Percentiles rank a stretch among this genome's conserved stretches.
Evolutionary conservation across 169 alveolate species (phyloP).

Genomic region (Perkinsus olseni): DNA sequence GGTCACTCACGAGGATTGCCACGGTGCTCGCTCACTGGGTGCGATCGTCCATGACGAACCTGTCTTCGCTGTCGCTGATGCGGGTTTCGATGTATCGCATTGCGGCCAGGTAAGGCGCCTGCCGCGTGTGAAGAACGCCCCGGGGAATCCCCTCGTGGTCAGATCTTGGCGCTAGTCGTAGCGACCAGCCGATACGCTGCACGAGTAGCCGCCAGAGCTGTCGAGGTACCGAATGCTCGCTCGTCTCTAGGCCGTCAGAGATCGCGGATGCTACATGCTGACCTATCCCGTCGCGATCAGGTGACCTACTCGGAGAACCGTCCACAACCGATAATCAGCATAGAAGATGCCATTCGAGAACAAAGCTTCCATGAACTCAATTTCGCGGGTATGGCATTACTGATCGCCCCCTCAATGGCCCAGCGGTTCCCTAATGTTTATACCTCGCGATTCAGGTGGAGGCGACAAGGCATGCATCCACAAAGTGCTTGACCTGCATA

Average conservation of each 20-base stretch:
- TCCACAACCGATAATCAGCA: not conserved
- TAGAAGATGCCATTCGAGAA: not conserved
- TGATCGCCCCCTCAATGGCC: not conserved
- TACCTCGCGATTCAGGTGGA: not conserved
- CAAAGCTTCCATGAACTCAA: not conserved
- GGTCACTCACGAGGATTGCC: not conserved
- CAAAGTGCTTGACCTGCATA: not conserved
- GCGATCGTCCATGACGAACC: constrained; percentile 6
- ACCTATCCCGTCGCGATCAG: not conserved
- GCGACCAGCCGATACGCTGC: constrained; percentile 1
- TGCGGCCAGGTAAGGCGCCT: not conserved
- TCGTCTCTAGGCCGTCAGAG: no score
- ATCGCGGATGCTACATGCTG: no score
- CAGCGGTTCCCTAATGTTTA: not conserved
- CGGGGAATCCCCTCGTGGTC: not conserved
- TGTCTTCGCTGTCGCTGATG: not conserved
- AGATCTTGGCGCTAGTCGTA: not conserved
- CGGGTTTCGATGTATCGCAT: not conserved
- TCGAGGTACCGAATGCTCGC: not conserved
- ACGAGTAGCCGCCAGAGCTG: not conserved
- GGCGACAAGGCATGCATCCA: not conserved
- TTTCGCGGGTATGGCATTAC: not conserved
- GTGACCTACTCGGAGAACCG: not conserved
- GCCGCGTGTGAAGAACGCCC: not conserved
- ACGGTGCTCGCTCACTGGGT: not conserved